Conservation (phyloP, 352 stramenopile species). For the Phytopythium litorale region DNA sequence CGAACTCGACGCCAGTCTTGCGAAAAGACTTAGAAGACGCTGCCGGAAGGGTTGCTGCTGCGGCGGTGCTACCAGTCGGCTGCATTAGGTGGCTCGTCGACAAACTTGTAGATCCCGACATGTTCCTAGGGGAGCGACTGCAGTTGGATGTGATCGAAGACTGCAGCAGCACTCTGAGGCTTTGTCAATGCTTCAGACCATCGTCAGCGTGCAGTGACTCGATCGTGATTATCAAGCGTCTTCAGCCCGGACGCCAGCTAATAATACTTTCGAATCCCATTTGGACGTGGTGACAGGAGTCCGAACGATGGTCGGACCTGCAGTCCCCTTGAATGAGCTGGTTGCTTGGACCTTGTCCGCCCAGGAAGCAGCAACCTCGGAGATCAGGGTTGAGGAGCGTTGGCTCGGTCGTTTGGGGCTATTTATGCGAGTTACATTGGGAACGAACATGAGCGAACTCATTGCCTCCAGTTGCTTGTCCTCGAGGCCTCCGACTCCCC, state of each 20-base stretch:
- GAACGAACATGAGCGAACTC: neutral
- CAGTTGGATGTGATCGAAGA: neutral
- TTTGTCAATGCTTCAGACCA: neutral
- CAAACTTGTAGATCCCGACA: neutral
- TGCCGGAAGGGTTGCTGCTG: neutral
- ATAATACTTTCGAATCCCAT: neutral
- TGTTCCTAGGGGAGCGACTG: neutral
- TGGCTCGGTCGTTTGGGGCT: neutral
- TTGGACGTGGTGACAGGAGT: neutral
- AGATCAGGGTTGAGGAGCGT: neutral
- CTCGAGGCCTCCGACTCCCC: no score
- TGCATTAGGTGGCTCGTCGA: neutral
- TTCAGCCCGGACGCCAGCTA: neutral
- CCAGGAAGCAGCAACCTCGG: neutral
- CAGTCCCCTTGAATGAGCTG: neutral
- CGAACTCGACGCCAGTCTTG: neutral
- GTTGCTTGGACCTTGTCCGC: neutral
- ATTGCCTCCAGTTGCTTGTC: neutral
- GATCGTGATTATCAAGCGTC: neutral
- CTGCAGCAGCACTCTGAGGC: neutral
- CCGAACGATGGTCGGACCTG: neutral
- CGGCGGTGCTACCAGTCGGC: neutral
- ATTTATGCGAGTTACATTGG: neutral
- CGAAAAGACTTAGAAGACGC: neutral
- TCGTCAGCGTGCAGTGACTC: neutral